Evolutionary conservation across 768 basidiomycete genomes (phyloP), one percentile per base, ranked within the genome.

Genomic region (Serendipita sp.): DNA sequence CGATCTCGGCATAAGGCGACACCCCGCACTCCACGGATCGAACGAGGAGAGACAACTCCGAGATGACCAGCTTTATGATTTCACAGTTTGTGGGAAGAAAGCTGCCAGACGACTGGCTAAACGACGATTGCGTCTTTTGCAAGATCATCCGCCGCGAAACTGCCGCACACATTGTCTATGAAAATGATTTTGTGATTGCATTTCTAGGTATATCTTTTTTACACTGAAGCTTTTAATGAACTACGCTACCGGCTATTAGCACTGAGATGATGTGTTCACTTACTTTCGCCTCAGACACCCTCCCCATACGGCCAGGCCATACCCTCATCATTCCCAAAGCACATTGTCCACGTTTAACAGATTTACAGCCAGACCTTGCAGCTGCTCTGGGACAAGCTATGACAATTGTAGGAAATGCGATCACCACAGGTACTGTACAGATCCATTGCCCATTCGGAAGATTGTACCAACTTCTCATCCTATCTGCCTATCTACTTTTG

Each of bases 1-100:
- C 28, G 45, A 50, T 50, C 28, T 28, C 9, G 17, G 28, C 45
- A 22, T n/a, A 5, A 50, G 45, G 45, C 34, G 34, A 38, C 34
- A 7, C 7, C 34, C 34, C 34, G 34, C 7, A 38, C 5, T 5
- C 5, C 34, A 14, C 34, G 34, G 34, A 14, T 38, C 34, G 14
- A 14, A 38, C 34, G 34, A 38, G 34, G 34, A 38, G 34, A 5
- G 34, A 7, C 34, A 38, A 14, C 5, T 5, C 34, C 7, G 11
- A 17, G 9, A 50, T 87, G 85, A 87, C 85, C 63, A 85, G 84
- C 34, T 86, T 84, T 74, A 81, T 88, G 20, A 86, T 88, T 69
- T 75, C 82, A 62, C 76, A 79, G 22, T 85, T 85, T 67, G 74
- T 78, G 42, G 69, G 73, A 62, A 79, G 83, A 7, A 68, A 72